Evolutionary conservation across 1,284 basidiomycete species (phyloP), one percentile per base, ranked within the genome.

Genomic region (Agroathelia rolfsii): DNA sequence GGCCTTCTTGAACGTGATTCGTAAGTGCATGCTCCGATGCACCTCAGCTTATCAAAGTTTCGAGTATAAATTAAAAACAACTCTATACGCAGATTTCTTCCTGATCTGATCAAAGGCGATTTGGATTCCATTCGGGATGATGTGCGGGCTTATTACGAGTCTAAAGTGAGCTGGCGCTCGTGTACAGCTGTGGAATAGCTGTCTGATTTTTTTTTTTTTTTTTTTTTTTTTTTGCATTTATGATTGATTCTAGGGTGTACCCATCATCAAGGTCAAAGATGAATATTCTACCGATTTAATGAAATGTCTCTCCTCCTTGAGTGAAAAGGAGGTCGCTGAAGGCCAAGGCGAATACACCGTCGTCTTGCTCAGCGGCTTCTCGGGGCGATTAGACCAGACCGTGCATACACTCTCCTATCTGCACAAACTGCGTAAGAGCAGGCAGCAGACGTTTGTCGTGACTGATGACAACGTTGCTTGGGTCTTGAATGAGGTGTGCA

Each of bases 371-470:
- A 93, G 94, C 4, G 94, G 94, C 0, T 63, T 98, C 2, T 71
- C 83, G 1, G 95, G 94, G 0, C 75, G 94, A 9, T 63, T 98
- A 3, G 95, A 98, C 50, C 94, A 98, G 51, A 96, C 92, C 0
- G 62, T 94, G 2, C 92, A 96, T 48, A 86, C 88, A 0, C 66
- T 97, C 18, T 85, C 89, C 4, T 72, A 82, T 23, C 58, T 98
- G 3, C 76, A 90, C 60, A 90, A 89, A 52, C 61, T 93, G 10
- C 76, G 86, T 12, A 69, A 64, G 42, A 64, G 51, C 6, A 62
- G 84, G 13, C 54, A 69, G 5, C 62, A 65, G 11, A 74, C 83
- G 1, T 92, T 76, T 51, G 85, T 75, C 0, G 64, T 94, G 2
- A 87, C 87, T 6, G 85, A 90, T 35, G 87, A 93, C 34, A 89